Conservation (phyloP, 2,329 filamentous ascomycete genomes). For the Colletotrichum sublineola region DNA sequence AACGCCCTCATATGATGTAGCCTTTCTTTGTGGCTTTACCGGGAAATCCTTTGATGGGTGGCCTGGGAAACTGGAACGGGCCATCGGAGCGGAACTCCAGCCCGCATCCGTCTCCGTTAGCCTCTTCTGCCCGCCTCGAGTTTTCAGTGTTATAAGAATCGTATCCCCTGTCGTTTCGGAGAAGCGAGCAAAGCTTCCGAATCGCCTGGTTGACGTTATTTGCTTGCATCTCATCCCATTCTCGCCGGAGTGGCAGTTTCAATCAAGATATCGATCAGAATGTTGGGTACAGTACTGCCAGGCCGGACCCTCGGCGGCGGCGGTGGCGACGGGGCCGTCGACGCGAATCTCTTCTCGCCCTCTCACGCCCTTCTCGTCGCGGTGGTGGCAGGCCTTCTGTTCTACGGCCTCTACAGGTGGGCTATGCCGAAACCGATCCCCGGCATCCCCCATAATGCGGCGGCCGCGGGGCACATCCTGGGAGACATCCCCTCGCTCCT, state of each 20-base stretch:
- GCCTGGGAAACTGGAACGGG: too few species aligned
- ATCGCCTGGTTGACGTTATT: background rate
- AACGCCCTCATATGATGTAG: background rate
- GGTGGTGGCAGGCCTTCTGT: background rate
- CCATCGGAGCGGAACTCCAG: background rate
- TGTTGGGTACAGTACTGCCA: constrained; percentile 13
- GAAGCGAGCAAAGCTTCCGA: background rate
- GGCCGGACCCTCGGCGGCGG: constrained; percentile 1
- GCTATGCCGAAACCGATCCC: constrained; percentile 58
- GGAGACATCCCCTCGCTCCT: constrained; percentile 60
- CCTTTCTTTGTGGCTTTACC: background rate
- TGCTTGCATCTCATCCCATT: background rate
- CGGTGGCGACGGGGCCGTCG: background rate
- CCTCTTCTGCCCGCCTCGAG: background rate
- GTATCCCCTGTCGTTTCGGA: background rate
- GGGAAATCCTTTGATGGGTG: background rate
- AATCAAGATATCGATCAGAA: background rate
- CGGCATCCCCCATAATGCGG: constrained; percentile 60
- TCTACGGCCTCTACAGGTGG: constrained; percentile 30
- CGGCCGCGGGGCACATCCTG: constrained; percentile 52
- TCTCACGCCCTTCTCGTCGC: background rate
- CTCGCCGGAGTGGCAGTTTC: background rate
- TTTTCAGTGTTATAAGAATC: constrained; percentile 8
- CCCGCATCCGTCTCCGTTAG: constrained; percentile 9
- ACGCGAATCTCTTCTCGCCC: background rate